Conservation (phyloP, 2,329 filamentous ascomycete species). For the Colletotrichum plurivorum region DNA sequence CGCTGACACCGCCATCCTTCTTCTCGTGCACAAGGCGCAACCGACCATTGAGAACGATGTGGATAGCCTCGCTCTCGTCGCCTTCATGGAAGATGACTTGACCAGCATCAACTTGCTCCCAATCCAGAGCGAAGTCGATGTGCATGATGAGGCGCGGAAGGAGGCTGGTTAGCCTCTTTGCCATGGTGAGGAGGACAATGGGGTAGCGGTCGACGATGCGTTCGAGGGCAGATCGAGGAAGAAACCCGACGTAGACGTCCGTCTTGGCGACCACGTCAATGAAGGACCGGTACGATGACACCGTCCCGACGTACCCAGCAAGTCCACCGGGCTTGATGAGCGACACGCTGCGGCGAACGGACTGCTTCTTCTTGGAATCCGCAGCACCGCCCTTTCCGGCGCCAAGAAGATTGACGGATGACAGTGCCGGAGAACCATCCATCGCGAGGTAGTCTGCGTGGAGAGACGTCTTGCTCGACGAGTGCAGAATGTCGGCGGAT, state of each 20-base stretch:
- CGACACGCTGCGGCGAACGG: slow-evolving; percentile 79
- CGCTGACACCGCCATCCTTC: slow-evolving; percentile 84
- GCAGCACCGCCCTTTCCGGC: slow-evolving; percentile 46
- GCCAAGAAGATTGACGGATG: slow-evolving; percentile 43
- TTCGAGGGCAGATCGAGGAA: slow-evolving; percentile 88
- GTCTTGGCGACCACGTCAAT: slow-evolving; percentile 98
- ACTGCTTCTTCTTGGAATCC: slow-evolving; percentile 60
- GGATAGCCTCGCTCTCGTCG: slow-evolving; percentile 98
- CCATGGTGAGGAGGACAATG: slow-evolving; percentile 93
- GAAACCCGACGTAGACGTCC: slow-evolving; percentile 96
- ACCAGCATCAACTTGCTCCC: slow-evolving; percentile 96
- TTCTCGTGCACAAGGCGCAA: slow-evolving; percentile 87
- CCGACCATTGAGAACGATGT: slow-evolving; percentile 95
- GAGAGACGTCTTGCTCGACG: slow-evolving; percentile 51
- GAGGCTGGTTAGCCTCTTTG: slow-evolving; percentile 91
- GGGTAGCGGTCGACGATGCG: slow-evolving; percentile 94
- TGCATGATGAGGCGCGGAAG: slow-evolving; percentile 92
- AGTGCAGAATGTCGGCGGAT: slow-evolving; percentile 57
- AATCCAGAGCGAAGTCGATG: slow-evolving; percentile 98
- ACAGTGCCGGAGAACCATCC: slow-evolving; percentile 30
- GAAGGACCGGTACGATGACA: slow-evolving; percentile 96
- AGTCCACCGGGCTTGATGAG: slow-evolving; percentile 95
- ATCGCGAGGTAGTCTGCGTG: slow-evolving; percentile 35
- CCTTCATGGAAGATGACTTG: slow-evolving; percentile 95
- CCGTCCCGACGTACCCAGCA: slow-evolving; percentile 93